Evolutionary conservation across 2,329 filamentous ascomycete genomes (phyloP).

Genomic region (Aspergillus felis): DNA sequence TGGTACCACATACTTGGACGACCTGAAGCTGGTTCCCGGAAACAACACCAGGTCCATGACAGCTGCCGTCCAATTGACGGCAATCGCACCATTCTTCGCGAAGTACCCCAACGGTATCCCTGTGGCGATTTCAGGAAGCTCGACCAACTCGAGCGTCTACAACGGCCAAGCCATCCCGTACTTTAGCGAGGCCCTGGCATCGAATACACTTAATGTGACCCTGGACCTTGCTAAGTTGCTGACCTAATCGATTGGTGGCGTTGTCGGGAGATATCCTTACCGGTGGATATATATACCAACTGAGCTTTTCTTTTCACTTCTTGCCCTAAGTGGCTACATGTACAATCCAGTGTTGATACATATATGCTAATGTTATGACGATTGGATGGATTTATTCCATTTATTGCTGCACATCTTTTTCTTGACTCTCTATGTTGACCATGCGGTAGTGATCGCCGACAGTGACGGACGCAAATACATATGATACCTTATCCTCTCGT

Average conservation of each 20-base stretch:
- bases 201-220: conserved; percentile 43
- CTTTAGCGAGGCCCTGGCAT: conserved; percentile 49
- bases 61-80: conserved; percentile 44
- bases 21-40: conserved; percentile 53
- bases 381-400: not conserved
- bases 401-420: not conserved
- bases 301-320: conserved; percentile 3
- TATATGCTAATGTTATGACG: not conserved
- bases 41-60: conserved; percentile 51
- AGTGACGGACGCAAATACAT: not conserved
- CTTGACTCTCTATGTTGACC: not conserved
- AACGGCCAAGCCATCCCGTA: conserved; percentile 51
- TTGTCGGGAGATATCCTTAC: not conserved
- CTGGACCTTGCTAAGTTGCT: conserved; percentile 43
- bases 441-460: not conserved
- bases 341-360: not conserved
- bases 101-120: conserved; percentile 50
- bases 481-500: not conserved
- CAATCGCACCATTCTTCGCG: conserved; percentile 29
- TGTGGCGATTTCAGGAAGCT: conserved; percentile 49
- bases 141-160: conserved; percentile 46
- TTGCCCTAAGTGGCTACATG: not conserved
- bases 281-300: not conserved
- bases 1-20: conserved; percentile 47
- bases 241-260: not conserved